Percentiles rank a stretch among this genome's conserved stretches.
phyloP scores from a whole-genome alignment of 345 rosid genomes.

The Erodium maritimum region DNA sequence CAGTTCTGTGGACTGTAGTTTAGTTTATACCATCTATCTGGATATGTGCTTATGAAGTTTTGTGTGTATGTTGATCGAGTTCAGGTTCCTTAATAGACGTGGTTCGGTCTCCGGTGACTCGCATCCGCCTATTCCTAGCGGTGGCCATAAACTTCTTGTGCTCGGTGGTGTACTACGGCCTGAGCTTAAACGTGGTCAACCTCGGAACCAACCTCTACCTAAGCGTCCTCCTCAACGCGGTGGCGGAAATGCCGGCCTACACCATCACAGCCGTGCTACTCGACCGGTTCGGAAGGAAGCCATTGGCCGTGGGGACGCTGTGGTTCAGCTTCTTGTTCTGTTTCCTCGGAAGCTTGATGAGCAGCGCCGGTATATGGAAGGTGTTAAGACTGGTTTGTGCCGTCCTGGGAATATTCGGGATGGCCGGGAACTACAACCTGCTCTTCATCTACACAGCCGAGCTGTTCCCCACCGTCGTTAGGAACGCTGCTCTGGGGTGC shows the following conservation, averaged over 20 bases:
- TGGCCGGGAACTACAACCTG: constrained; percentile 83
- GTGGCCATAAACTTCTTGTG: constrained; percentile 55
- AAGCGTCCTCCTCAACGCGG: constrained; percentile 58
- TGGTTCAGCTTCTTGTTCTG: constrained; percentile 81
- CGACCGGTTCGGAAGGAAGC: constrained; percentile 68
- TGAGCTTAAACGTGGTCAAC: constrained; percentile 78
- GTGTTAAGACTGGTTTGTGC: constrained; percentile 54
- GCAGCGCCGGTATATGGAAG: constrained; percentile 47
- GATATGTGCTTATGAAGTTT: too few species aligned
- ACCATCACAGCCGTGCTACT: constrained; percentile 59
- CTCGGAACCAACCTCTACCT: constrained; percentile 77
- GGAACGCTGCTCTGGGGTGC: constrained; percentile 81
- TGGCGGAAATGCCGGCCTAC: constrained; percentile 82
- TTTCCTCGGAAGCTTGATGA: constrained; percentile 31
- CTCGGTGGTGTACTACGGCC: constrained; percentile 81
- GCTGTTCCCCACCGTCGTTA: constrained; percentile 82
- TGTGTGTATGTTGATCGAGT: too few species aligned
- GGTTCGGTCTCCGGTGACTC: constrained; percentile 43
- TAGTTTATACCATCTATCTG: too few species aligned
- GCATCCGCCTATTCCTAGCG: constrained; percentile 42
- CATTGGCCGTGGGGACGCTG: constrained; percentile 59
- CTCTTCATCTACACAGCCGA: constrained; percentile 74
- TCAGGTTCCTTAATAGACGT: constrained; percentile 64
- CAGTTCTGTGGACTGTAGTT: too few species aligned
- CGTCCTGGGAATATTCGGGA: constrained; percentile 67